Evolutionary conservation across 495 filamentous ascomycete genomes (phyloP).

Genomic region (Clavariopsis aquatica): DNA sequence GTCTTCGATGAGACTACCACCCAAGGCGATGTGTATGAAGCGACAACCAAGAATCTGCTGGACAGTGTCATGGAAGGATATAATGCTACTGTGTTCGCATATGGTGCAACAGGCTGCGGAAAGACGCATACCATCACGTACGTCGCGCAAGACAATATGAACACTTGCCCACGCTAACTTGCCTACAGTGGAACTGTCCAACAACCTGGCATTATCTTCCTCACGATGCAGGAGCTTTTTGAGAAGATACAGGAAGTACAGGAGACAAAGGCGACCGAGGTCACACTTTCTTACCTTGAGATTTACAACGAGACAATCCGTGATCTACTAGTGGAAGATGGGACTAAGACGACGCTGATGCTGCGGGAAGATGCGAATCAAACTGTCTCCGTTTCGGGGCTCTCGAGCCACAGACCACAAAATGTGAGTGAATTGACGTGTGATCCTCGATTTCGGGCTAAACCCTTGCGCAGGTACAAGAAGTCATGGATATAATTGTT

Average conservation of each 20-base stretch:
- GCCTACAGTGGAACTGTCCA: conserved; percentile 74
- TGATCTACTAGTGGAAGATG: conserved; percentile 84
- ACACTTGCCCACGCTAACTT: conserved; percentile 21
- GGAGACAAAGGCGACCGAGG: conserved; percentile 81
- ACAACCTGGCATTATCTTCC: conserved; percentile 95
- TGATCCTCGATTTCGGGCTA: background rate
- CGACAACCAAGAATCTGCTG: conserved; percentile 82
- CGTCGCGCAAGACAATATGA: conserved; percentile 7
- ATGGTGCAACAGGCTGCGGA: conserved; percentile 96
- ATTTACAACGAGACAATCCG: conserved; percentile 99
- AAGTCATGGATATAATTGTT: conserved; percentile 99
- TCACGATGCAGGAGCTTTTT: conserved; percentile 98
- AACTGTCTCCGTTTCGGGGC: conserved; percentile 85
- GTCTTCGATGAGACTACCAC: conserved; percentile 96
- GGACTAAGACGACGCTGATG: conserved; percentile 84
- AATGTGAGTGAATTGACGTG: conserved; percentile 56
- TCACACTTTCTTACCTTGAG: conserved; percentile 94
- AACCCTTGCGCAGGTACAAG: conserved; percentile 52
- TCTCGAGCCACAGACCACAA: conserved; percentile 87
- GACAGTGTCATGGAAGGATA: conserved; percentile 97
- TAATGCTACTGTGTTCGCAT: conserved; percentile 98
- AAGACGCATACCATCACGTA: conserved; percentile 91
- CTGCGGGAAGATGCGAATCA: conserved; percentile 93
- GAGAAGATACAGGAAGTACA: conserved; percentile 86
- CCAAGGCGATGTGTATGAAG: conserved; percentile 93